A percentile compares a stretch with the other conserved stretches of the same genome.
Evolutionary conservation across 225 moss, liverwort and hornwort genomes (phyloP).

Genomic region (Pleurozium schreberi): DNA sequence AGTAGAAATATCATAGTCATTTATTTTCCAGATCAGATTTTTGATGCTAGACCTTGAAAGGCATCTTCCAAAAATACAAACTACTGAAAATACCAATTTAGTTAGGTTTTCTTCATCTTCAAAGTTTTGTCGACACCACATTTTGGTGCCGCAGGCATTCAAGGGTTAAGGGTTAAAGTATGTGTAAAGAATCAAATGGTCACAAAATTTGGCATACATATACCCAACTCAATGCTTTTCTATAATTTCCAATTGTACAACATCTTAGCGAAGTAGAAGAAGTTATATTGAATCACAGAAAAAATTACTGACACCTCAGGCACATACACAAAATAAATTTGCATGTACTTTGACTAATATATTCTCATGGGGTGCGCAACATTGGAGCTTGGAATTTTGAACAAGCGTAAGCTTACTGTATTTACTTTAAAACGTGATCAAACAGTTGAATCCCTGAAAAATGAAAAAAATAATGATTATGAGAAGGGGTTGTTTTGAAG

Average conservation of each 20-base stretch:
- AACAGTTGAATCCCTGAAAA: too few species aligned
- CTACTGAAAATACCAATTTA: too few species aligned
- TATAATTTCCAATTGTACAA: not conserved
- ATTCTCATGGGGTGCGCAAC: not conserved
- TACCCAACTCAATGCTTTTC: not conserved
- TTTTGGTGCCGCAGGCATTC: too few species aligned
- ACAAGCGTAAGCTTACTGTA: not conserved
- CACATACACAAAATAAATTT: not conserved
- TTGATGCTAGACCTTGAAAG: too few species aligned
- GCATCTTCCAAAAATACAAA: too few species aligned
- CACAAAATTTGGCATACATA: not conserved
- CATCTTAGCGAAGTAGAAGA: not conserved
- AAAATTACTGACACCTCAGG: not conserved
- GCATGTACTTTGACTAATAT: not conserved
- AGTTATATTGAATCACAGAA: not conserved
- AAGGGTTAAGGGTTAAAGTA: too few species aligned
- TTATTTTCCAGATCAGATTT: too few species aligned
- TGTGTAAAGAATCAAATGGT: not conserved
- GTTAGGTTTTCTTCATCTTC: too few species aligned
- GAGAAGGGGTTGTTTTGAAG: too few species aligned
- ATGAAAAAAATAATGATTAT: too few species aligned
- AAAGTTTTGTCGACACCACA: too few species aligned
- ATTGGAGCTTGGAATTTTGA: not conserved
- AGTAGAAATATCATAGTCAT: too few species aligned
- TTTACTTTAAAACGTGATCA: not conserved